A percentile compares a stretch with the other conserved stretches of the same genome.
phyloP scores from a whole-genome alignment of 2,329 filamentous ascomycete species.

The Aspergillus clavatus region DNA sequence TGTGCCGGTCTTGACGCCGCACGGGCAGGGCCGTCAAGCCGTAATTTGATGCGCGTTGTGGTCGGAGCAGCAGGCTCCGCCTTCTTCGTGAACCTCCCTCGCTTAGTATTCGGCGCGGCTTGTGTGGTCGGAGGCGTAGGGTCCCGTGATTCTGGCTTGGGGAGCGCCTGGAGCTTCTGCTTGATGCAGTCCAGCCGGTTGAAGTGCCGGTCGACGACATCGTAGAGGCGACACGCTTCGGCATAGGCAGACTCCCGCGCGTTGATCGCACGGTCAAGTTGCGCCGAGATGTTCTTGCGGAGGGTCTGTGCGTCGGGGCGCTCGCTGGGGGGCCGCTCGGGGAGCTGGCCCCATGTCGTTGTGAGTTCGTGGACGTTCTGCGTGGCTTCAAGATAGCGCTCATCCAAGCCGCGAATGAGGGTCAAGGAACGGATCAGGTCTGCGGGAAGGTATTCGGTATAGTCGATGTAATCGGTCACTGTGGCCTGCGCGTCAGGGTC shows the following conservation, averaged over 20 bases:
- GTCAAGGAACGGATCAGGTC: conserved; percentile 60
- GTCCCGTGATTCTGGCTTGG: conserved; percentile 57
- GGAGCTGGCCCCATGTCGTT: conserved; percentile 45
- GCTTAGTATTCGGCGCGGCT: conserved; percentile 29
- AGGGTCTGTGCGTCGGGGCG: conserved; percentile 50
- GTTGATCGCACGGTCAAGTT: conserved; percentile 51
- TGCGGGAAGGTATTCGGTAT: conserved; percentile 64
- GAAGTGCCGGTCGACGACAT: conserved; percentile 54
- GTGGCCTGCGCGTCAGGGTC: conserved; percentile 63
- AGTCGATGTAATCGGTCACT: conserved; percentile 63
- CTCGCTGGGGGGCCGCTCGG: conserved; percentile 44
- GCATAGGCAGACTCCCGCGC: conserved; percentile 53
- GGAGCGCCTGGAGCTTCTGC: conserved; percentile 57
- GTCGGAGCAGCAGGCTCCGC: conserved; percentile 26
- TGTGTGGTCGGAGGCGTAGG: conserved; percentile 48
- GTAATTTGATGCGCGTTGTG: conserved; percentile 40
- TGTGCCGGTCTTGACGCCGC: conserved; percentile 20
- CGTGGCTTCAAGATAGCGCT: conserved; percentile 41
- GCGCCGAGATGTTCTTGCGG: conserved; percentile 53
- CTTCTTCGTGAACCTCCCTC: conserved; percentile 39
- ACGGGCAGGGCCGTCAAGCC: conserved; percentile 29
- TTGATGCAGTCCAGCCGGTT: conserved; percentile 56
- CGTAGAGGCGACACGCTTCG: conserved; percentile 53
- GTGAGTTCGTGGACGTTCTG: conserved; percentile 41
- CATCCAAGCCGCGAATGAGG: conserved; percentile 51